phyloP scores from a whole-genome alignment of 495 filamentous ascomycete genomes.

The Bacidia gigantensis region DNA sequence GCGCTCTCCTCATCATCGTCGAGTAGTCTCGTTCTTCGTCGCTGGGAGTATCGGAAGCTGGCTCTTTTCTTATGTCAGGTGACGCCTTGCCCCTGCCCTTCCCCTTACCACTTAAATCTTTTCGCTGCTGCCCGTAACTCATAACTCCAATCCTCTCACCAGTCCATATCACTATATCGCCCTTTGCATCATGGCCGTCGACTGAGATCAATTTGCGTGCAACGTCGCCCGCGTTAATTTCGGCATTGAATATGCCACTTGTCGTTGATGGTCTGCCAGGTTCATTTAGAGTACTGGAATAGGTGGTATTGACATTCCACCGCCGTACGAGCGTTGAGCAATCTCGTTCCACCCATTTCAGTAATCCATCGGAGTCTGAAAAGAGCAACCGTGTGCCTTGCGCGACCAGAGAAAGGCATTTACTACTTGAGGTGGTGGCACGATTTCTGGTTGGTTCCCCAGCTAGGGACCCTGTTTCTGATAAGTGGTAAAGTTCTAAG shows the following conservation, averaged over 20 bases:
- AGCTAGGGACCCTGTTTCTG: constrained; percentile 10
- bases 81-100: constrained; percentile 32
- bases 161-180: constrained; percentile 63
- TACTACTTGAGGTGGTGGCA: constrained; percentile 66
- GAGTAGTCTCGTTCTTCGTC: constrained; percentile 45
- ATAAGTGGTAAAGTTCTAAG: constrained; percentile 67
- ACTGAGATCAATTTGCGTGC: constrained; percentile 57
- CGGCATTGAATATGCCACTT: constrained; percentile 16
- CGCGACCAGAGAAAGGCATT: constrained; percentile 68
- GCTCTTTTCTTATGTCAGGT: constrained; percentile 29
- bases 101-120: constrained; percentile 18
- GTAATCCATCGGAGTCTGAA: constrained; percentile 66
- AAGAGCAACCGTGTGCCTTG: constrained; percentile 79
- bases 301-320: constrained; percentile 47
- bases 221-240: constrained; percentile 43
- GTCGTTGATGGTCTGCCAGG: neutral
- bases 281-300: neutral
- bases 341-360: constrained; percentile 90
- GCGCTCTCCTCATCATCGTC: constrained; percentile 55
- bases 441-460: constrained; percentile 50
- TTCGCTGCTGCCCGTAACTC: constrained; percentile 27
- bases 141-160: constrained; percentile 66
- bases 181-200: constrained; percentile 33
- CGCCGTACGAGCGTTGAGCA: constrained; percentile 67
- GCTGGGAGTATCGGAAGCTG: constrained; percentile 26